Percentiles rank a stretch among this genome's conserved stretches.
Conservation (phyloP, 371 early-diverging fungal species). For the Mortierella sp. region DNA sequence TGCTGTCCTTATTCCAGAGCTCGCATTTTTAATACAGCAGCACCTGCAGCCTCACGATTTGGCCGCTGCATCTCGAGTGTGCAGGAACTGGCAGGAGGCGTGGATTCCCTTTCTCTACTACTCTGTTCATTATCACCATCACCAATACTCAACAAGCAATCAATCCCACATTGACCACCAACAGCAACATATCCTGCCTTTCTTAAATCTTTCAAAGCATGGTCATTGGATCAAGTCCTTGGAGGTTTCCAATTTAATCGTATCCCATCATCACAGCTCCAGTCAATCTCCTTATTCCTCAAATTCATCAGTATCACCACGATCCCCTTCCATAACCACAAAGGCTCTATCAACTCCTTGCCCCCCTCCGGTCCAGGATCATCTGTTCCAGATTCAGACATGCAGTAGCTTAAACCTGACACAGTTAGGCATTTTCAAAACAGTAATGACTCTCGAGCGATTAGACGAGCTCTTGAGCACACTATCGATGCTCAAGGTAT, state of each 20-base stretch:
- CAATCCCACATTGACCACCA: too few species aligned
- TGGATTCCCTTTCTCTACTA: constrained; percentile 47
- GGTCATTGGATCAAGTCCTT: constrained; percentile 42
- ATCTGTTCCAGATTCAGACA: constrained; percentile 38
- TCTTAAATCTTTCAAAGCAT: constrained; percentile 37
- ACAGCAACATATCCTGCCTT: constrained; percentile 15
- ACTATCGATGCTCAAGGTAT: constrained; percentile 40
- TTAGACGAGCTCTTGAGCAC: constrained; percentile 35
- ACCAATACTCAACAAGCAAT: not conserved
- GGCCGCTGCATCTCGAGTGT: constrained; percentile 39
- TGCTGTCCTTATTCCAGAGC: constrained; percentile 46
- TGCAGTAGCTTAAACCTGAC: constrained; percentile 30
- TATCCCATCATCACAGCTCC: constrained; percentile 12
- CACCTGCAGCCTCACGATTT: constrained; percentile 33
- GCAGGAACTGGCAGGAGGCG: constrained; percentile 40
- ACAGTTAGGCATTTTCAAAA: constrained; percentile 31
- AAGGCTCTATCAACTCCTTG: not conserved
- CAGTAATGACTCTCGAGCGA: constrained; percentile 46
- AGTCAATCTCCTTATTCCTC: constrained; percentile 2
- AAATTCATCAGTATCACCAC: not conserved
- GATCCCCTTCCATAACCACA: too few species aligned
- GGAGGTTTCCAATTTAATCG: constrained; percentile 31
- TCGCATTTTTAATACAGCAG: constrained; percentile 40
- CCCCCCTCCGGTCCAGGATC: constrained; percentile 22
- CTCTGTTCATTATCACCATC: constrained; percentile 28